Conservation (phyloP, 2,329 filamentous ascomycete species). For the Massarina eburnea region DNA sequence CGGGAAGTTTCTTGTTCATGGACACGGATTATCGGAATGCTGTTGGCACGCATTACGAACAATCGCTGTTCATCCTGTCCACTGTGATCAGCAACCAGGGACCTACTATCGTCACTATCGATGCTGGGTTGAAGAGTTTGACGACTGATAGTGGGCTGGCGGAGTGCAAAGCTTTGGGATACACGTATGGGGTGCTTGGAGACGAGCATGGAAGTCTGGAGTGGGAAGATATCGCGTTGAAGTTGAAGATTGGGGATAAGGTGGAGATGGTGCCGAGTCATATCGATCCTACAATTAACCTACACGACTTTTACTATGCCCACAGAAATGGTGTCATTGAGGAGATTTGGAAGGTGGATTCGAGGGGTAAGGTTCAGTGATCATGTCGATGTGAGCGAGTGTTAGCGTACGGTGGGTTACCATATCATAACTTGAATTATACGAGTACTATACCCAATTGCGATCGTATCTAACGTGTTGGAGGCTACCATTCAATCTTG, state of each 20-base stretch:
- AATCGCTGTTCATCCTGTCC: conserved; percentile 53
- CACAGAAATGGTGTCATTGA: conserved; percentile 52
- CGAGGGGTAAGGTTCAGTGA: conserved; percentile 55
- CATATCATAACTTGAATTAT: too few species aligned
- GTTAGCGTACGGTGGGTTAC: too few species aligned
- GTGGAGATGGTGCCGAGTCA: conserved; percentile 58
- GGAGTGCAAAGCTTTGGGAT: conserved; percentile 48
- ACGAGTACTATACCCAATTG: too few species aligned
- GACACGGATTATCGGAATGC: conserved; percentile 59
- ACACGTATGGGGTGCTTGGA: conserved; percentile 49
- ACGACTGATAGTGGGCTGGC: conserved; percentile 56
- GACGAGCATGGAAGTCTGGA: conserved; percentile 54
- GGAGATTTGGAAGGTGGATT: conserved; percentile 56
- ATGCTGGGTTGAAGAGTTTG: conserved; percentile 54
- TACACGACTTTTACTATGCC: conserved; percentile 56
- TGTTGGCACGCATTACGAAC: conserved; percentile 51
- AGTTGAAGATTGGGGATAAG: conserved; percentile 48
- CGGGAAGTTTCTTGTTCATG: conserved; percentile 60
- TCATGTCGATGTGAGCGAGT: neutral
- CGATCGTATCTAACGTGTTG: too few species aligned
- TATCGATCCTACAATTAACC: conserved; percentile 58
- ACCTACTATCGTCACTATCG: conserved; percentile 49
- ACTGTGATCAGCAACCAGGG: conserved; percentile 55
- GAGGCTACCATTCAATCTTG: too few species aligned
- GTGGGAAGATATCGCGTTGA: conserved; percentile 41